Evolutionary conservation across 1,139 yeast genomes (phyloP), one percentile per base, ranked within the genome.

Genomic region (Diutina neorugosa): DNA sequence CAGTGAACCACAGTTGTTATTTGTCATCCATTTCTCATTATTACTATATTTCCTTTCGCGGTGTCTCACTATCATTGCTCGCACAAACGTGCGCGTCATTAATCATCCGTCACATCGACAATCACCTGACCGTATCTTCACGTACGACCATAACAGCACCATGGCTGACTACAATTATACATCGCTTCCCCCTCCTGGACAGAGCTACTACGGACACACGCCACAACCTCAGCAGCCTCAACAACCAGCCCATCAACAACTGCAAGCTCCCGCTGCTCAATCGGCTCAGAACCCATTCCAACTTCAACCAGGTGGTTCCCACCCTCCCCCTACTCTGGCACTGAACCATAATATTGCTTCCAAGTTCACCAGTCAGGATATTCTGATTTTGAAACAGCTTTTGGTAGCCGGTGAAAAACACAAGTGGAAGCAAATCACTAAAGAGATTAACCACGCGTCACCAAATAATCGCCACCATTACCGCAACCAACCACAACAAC

Each of bases 391-490:
- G 55, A 67, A 67, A 54, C 77, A 71, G 57, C 63, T 73, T 49
- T 62, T 73, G 52, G 64, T 65, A 23, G 67, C 73, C 1, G 77
- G 77, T 6, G 78, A 73, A 55, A 73, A 73, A 56, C 69, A 70
- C 61, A 73, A 73, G 59, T 73, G 78, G 78, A 73, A 73, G 59
- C 76, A 71, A 58, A 70, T 73, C 57, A 73, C 78, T 50, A 72
- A 70, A 58, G 76, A 72, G 54, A 71, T 73, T 53, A 73, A 73
- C 58, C 57, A 62, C 8, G 50, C 50, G 23, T 25, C 40, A 64
- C 20, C 65, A 66, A 51, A 57, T 57, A 34, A 55, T 60, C 52
- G 54, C 57, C 51, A 54, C 54, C 53, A 27, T 16, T 27, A 27
- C 50, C 50, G 40, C 8, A 8, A n/a, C 16, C 34, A 44, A n/a